phyloP scores from a whole-genome alignment of 768 basidiomycete species.

The Phallus indusiatus region DNA sequence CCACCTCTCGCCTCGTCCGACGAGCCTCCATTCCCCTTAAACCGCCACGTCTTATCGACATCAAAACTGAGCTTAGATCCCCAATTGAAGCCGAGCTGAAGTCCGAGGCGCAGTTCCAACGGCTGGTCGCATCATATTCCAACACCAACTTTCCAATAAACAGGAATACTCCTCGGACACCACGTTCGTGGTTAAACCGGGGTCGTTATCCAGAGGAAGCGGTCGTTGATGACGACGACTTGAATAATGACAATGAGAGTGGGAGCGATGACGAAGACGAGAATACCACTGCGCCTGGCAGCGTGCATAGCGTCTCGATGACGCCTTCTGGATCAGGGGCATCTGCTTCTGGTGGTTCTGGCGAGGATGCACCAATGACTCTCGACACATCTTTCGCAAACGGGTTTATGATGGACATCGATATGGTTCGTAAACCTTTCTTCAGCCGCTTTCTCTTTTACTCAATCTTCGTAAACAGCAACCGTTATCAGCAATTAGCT shows the following conservation, averaged over 20 bases:
- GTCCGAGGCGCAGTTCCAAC: constrained; percentile 81
- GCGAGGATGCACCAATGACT: constrained; percentile 8
- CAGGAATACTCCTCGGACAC: constrained; percentile 46
- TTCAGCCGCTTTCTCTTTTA: constrained; percentile 11
- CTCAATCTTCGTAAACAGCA: constrained; percentile 8
- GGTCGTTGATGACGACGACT: constrained; percentile 40
- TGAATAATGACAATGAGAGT: constrained; percentile 45
- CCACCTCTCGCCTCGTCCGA: constrained; percentile 5
- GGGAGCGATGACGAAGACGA: constrained; percentile 72
- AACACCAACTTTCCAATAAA: constrained; percentile 40
- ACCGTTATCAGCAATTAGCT: constrained; percentile 36
- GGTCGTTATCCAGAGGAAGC: constrained; percentile 82
- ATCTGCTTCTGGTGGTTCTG: neutral
- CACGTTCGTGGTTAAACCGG: constrained; percentile 56
- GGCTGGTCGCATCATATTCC: constrained; percentile 62
- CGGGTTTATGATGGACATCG: constrained; percentile 54
- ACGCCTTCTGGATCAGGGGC: constrained; percentile 1
- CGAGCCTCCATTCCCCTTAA: constrained; percentile 33
- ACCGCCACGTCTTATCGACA: constrained; percentile 57
- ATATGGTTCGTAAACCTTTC: constrained; percentile 44
- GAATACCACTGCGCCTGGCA: constrained; percentile 32
- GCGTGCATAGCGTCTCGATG: neutral
- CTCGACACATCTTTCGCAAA: constrained; percentile 21
- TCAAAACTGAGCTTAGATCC: constrained; percentile 53
- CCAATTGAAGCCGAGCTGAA: constrained; percentile 74